Conservation (phyloP, 1,284 basidiomycete genomes). For the Ustilago trichophora region DNA sequence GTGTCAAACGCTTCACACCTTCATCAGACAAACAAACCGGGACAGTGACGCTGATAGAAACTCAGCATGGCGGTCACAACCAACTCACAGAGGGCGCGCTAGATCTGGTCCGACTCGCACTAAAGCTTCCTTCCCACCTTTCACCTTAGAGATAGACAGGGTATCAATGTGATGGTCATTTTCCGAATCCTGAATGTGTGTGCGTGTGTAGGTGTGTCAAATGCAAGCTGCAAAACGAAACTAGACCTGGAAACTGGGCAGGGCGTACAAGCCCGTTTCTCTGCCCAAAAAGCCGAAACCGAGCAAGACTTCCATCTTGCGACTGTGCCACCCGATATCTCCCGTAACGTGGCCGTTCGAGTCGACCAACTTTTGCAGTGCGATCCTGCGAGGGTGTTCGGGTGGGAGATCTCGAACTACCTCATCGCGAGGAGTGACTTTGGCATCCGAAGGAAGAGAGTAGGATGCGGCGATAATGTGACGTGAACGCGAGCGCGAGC, state of each 20-base stretch:
- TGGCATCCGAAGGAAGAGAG: conserved; percentile 19
- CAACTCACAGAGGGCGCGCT: conserved; percentile 45
- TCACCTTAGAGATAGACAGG: too few species aligned
- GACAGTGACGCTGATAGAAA: conserved; percentile 38
- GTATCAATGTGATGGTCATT: too few species aligned
- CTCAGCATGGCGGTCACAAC: conserved; percentile 50
- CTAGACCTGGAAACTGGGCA: conserved; percentile 57
- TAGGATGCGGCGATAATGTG: conserved; percentile 18
- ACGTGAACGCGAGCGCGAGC: conserved; percentile 52
- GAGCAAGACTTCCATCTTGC: conserved; percentile 95
- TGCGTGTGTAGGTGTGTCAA: too few species aligned
- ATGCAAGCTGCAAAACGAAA: not conserved
- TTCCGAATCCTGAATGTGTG: too few species aligned
- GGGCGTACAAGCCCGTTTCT: conserved; percentile 85
- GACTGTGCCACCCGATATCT: conserved; percentile 90
- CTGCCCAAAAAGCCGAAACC: conserved; percentile 89
- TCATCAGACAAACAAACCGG: not conserved
- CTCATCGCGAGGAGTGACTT: conserved; percentile 40
- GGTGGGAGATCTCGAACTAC: conserved; percentile 73
- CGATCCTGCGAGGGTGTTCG: conserved; percentile 75
- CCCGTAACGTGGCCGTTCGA: conserved; percentile 88
- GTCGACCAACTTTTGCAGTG: conserved; percentile 78
- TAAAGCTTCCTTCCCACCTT: conserved; percentile 19
- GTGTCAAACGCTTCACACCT: conserved; percentile 16
- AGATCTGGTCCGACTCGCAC: conserved; percentile 32